Conservation (phyloP, 768 basidiomycete species). For the Strobilomyces dryophilus region DNA sequence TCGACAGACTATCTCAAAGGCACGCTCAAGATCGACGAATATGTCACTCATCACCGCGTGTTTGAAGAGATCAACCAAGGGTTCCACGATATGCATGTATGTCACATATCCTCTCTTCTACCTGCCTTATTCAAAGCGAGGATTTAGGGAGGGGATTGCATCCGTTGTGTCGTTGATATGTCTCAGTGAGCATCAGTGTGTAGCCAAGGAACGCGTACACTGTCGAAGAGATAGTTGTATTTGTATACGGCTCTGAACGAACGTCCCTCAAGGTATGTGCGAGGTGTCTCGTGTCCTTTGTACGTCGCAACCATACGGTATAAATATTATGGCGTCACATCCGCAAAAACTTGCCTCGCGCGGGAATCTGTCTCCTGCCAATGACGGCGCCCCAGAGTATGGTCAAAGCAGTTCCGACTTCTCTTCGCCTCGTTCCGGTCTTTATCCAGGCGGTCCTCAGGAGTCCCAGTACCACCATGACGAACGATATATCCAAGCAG, state of each 20-base stretch:
- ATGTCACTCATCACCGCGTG: constrained; percentile 82
- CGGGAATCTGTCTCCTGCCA: constrained; percentile 54
- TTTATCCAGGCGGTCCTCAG: constrained; percentile 59
- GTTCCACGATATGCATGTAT: constrained; percentile 95
- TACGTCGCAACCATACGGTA: constrained; percentile 1
- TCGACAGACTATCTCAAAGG: constrained; percentile 72
- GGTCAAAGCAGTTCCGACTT: constrained; percentile 60
- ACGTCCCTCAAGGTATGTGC: background rate
- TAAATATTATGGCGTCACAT: constrained; percentile 11
- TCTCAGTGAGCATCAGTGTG: constrained; percentile 29
- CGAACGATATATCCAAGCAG: constrained; percentile 74
- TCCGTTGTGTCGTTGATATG: constrained; percentile 96
- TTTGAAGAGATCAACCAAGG: constrained; percentile 79
- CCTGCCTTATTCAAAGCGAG: constrained; percentile 2
- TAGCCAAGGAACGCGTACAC: background rate
- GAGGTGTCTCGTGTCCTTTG: background rate
- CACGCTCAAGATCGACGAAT: constrained; percentile 89
- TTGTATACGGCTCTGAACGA: background rate
- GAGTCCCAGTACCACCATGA: constrained; percentile 58
- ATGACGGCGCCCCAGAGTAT: constrained; percentile 68
- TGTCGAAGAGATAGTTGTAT: constrained; percentile 3
- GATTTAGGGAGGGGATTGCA: constrained; percentile 68
- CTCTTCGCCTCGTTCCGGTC: constrained; percentile 64
- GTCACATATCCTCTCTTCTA: constrained; percentile 29
- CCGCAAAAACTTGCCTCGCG: constrained; percentile 26